Evolutionary conservation across 2,329 filamentous ascomycete genomes (phyloP), one percentile per base, ranked within the genome.

Genomic region (Diaporthe longicolla): DNA sequence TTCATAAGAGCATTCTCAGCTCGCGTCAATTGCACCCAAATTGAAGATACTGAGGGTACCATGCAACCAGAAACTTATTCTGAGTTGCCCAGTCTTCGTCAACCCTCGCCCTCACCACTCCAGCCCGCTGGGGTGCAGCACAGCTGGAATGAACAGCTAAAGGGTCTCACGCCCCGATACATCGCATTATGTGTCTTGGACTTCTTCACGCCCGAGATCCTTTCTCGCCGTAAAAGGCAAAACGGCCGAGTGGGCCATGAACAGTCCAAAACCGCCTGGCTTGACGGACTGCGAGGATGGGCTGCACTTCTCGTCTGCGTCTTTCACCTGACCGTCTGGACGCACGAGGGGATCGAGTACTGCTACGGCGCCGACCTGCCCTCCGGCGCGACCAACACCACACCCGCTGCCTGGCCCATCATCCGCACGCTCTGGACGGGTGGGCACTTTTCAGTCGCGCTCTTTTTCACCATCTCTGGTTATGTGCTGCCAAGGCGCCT

Each of bases 401-500:
- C 65, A 11, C 65, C 72, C 40, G 65, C 72, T 43, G 61, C 63
- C 11, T 48, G 45, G 72, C 65, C 72, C 6, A 37, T 73, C 72
- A 10, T 70, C 35, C 43, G 72, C 8, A 57, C 32, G 8, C 40
- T 73, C 40, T 73, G 58, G 35, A 45, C 63, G 3, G 72, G 65
- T n/a, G 72, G 72, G 8, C 72, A 73, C 45, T 70, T 70, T 65
- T 40, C 72, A n/a, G 72, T 73, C 32, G 63, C 63, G 26, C 26
- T 73, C 21, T 73, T 70, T 65, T 73, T 73, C 45, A 55, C 50
- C 55, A 70, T 73, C 55, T 73, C 72, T 3, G 72, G 72, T n/a
- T 87, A 0, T 80, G 72, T 73, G 54, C 35, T 73, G 24, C 48
- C 72, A 17, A 57, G 32, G 29, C 65, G 65, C 19, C 55, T 69